Evolutionary conservation across 331 rosid species (phyloP).

Genomic region (Malus hybrid): DNA sequence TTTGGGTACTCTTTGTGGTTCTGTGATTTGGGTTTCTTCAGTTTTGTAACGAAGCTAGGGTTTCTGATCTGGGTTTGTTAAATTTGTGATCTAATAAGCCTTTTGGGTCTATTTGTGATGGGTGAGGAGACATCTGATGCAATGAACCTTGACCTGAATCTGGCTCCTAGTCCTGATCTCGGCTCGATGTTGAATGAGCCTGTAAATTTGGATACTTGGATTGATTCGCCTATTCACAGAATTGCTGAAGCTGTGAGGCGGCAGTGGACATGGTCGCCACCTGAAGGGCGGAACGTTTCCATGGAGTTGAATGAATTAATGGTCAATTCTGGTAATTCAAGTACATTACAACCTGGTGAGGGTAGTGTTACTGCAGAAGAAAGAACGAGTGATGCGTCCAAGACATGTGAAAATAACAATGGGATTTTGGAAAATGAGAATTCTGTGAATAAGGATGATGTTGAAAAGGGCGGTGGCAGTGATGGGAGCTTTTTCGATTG

Average conservation of each 20-base stretch:
- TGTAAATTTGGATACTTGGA: slow-evolving; percentile 54
- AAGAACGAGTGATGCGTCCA: slow-evolving; percentile 40
- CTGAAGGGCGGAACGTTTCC: slow-evolving; percentile 40
- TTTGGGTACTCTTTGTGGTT: slow-evolving; percentile 1
- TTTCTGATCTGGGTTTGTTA: slow-evolving; percentile 14
- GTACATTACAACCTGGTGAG: slow-evolving; percentile 56
- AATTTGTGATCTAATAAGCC: slow-evolving; percentile 14
- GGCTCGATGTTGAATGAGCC: slow-evolving; percentile 28
- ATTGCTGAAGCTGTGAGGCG: slow-evolving; percentile 51
- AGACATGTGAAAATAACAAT: slow-evolving; percentile 61
- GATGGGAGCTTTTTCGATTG: slow-evolving; percentile 90
- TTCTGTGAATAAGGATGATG: slow-evolving; percentile 49
- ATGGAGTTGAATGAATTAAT: slow-evolving; percentile 57
- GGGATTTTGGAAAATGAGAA: slow-evolving; percentile 44
- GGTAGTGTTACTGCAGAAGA: slow-evolving; percentile 69
- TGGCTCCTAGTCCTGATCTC: slow-evolving; percentile 80
- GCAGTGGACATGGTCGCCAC: slow-evolving; percentile 58
- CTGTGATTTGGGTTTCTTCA: slow-evolving; percentile 15
- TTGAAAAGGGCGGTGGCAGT: slow-evolving; percentile 49
- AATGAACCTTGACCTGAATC: slow-evolving; percentile 96
- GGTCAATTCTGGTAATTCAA: slow-evolving; percentile 48
- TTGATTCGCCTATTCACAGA: slow-evolving; percentile 43
- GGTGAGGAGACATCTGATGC: slow-evolving; percentile 71
- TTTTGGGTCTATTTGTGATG: slow-evolving; percentile 39
- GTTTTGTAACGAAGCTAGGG: slow-evolving; percentile 8